A percentile compares a stretch with the other conserved stretches of the same genome.
Conservation (phyloP, 345 rosid species). For the Populus nigra region DNA sequence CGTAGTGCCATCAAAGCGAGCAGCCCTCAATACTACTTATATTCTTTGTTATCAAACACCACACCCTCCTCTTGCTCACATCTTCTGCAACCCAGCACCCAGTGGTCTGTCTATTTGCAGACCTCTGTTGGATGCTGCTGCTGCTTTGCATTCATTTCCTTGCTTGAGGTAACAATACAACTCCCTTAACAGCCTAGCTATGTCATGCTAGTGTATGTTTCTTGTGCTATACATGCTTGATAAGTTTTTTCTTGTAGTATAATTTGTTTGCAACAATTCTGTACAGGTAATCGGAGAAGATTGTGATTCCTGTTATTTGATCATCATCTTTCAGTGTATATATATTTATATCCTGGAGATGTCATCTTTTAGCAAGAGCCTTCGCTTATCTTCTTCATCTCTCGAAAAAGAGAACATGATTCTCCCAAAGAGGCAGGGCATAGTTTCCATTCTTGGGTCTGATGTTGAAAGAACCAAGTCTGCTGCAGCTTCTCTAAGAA, state of each 20-base stretch:
- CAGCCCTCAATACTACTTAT: neutral
- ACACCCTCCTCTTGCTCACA: neutral
- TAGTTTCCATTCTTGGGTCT: slow-evolving; percentile 66
- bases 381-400: slow-evolving; percentile 21
- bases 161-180: neutral
- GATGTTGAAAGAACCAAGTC: slow-evolving; percentile 32
- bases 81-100: slow-evolving; percentile 37
- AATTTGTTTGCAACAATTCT: neutral
- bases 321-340: no score
- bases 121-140: slow-evolving; percentile 47
- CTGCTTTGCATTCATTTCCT: neutral
- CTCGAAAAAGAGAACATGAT: slow-evolving; percentile 24
- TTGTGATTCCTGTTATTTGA: no score
- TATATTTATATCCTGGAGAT: neutral
- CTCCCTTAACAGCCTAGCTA: neutral
- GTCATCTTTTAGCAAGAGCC: slow-evolving; percentile 18
- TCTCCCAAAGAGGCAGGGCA: slow-evolving; percentile 51
- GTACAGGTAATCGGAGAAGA: slow-evolving; percentile 23
- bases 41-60: neutral
- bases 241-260: no score
- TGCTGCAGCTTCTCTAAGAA: slow-evolving; percentile 52
- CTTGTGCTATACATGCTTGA: no score
- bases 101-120: slow-evolving; percentile 46
- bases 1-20: slow-evolving; percentile 30
- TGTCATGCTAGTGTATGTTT: no score